Percentiles rank a stretch among this genome's conserved stretches.
Evolutionary conservation across 176 grass and related monocot genomes (phyloP).

Genomic region (Triticum monococcum): DNA sequence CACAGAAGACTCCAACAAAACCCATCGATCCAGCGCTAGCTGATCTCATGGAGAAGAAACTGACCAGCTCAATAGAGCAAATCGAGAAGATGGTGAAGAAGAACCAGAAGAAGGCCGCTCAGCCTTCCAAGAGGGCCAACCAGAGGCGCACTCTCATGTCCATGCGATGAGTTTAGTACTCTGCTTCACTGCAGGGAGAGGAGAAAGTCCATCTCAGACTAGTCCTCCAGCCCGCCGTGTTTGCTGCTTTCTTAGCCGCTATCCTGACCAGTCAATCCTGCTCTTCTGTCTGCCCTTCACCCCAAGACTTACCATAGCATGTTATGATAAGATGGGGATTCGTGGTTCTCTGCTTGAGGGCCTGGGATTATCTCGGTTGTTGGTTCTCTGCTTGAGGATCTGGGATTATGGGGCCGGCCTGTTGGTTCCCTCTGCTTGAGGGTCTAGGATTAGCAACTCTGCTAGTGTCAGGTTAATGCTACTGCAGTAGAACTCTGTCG

Average conservation of each 20-base stretch:
- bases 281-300: constrained; percentile 29
- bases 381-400: constrained; percentile 32
- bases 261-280: constrained; percentile 30
- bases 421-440: neutral
- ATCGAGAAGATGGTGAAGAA: constrained; percentile 66
- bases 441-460: constrained; percentile 25
- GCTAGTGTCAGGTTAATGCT: constrained; percentile 15
- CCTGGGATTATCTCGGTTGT: neutral
- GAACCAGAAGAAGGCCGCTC: constrained; percentile 58
- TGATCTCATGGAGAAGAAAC: constrained; percentile 54
- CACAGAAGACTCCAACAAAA: constrained; percentile 26
- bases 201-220: constrained; percentile 41
- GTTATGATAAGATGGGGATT: constrained; percentile 1
- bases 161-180: constrained; percentile 61
- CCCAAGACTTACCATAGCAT: neutral
- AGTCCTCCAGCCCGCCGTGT: constrained; percentile 1
- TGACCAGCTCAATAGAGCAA: constrained; percentile 77
- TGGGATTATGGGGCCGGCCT: neutral
- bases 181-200: neutral
- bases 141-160: constrained; percentile 68
- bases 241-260: constrained; percentile 26
- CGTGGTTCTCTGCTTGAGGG: constrained; percentile 48
- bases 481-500: constrained; percentile 12
- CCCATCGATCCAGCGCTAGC: constrained; percentile 22
- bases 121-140: constrained; percentile 46